Percentiles rank a stretch among this genome's conserved stretches.
Evolutionary conservation across 345 rosid species (phyloP).

Genomic region (Salix dunnii): DNA sequence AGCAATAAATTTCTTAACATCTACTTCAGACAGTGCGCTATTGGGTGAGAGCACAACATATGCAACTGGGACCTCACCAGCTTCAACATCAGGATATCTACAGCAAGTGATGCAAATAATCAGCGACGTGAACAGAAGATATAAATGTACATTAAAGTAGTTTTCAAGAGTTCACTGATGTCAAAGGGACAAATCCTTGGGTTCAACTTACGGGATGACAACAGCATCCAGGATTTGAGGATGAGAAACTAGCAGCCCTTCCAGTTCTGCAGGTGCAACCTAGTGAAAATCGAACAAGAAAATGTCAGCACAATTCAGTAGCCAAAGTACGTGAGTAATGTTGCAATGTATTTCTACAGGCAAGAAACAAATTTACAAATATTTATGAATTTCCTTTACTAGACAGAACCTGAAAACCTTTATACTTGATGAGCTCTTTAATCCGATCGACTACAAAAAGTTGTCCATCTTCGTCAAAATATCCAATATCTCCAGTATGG

Average conservation of each 20-base stretch:
- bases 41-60: constrained; percentile 66
- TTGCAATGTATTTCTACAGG: not conserved
- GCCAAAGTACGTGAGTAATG: not conserved
- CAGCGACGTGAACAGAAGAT: not conserved
- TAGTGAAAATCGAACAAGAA: constrained; percentile 21
- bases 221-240: constrained; percentile 78
- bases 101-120: not conserved
- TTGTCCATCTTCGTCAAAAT: constrained; percentile 66
- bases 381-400: not conserved
- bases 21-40: constrained; percentile 66
- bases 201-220: constrained; percentile 77
- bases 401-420: constrained; percentile 77
- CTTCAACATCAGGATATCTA: constrained; percentile 88
- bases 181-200: not conserved
- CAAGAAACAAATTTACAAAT: not conserved
- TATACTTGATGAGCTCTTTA: constrained; percentile 90
- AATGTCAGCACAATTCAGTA: not conserved
- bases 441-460: constrained; percentile 77
- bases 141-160: not conserved
- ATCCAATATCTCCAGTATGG: constrained; percentile 91
- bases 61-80: constrained; percentile 88
- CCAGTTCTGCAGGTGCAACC: constrained; percentile 99
- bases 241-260: constrained; percentile 89
- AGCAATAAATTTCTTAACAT: constrained; percentile 61
- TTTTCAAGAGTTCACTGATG: not conserved